A percentile compares a stretch with the other conserved stretches of the same genome.
Conservation (phyloP, 2,329 filamentous ascomycete species). For the Epichloe sp. region DNA sequence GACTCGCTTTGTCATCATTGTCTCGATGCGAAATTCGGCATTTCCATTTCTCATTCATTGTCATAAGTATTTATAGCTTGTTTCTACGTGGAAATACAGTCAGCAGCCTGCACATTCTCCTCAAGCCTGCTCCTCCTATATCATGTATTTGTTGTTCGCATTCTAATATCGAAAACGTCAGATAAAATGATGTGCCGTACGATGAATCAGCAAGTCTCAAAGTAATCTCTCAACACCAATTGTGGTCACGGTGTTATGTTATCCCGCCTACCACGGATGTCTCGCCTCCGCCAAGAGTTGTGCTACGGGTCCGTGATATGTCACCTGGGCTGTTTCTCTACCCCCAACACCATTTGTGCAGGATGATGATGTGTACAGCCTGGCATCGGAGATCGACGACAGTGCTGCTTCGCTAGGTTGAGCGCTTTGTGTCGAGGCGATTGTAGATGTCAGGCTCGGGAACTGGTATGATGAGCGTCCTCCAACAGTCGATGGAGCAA, state of each 20-base stretch:
- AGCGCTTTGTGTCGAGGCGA: not conserved
- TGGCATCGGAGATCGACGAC: not conserved
- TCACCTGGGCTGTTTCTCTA: not conserved
- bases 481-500: not conserved
- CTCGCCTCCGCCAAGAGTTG: constrained; percentile 4
- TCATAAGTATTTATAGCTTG: not conserved
- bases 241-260: not conserved
- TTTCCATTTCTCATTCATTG: not conserved
- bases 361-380: not conserved
- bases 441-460: not conserved
- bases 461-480: not conserved
- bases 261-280: not conserved
- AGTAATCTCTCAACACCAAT: not conserved
- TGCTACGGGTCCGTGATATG: not conserved
- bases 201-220: not conserved
- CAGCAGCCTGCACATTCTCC: not conserved
- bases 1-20: not conserved
- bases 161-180: not conserved
- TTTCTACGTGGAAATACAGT: not conserved
- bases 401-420: not conserved
- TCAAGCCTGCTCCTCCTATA: not conserved
- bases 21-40: not conserved
- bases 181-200: not conserved
- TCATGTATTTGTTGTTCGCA: not conserved
- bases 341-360: not conserved